Percentiles rank a stretch among this genome's conserved stretches.
Evolutionary conservation across 805 yeast genomes (phyloP).

Genomic region (Lachancea meyersii): DNA sequence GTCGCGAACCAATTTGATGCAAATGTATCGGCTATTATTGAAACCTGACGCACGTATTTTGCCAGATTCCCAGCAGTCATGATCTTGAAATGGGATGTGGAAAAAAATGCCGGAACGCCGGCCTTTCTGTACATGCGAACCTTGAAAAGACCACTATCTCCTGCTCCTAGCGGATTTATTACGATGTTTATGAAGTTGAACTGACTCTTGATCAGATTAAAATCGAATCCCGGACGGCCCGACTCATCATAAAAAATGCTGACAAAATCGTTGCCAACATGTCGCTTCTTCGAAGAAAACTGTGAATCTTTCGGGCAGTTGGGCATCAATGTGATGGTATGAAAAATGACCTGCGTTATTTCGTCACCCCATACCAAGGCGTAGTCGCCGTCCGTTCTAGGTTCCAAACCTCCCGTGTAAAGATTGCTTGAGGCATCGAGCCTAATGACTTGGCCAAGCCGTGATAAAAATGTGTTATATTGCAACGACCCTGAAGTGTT

Average conservation of each 20-base stretch:
- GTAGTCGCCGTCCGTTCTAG: conserved; percentile 63
- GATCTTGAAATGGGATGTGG: conserved; percentile 70
- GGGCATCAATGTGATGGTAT: conserved; percentile 81
- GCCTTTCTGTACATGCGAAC: conserved; percentile 59
- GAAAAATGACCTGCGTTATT: conserved; percentile 66
- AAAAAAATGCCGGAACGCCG: conserved; percentile 71
- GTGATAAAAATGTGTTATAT: conserved; percentile 53
- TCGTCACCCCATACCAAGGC: conserved; percentile 70
- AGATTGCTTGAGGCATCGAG: conserved; percentile 48
- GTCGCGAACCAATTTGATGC: conserved; percentile 63
- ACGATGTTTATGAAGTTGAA: conserved; percentile 80
- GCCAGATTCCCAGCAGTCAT: conserved; percentile 56
- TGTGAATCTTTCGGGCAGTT: conserved; percentile 36
- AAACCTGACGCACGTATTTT: conserved; percentile 57
- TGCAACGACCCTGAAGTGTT: conserved; percentile 59
- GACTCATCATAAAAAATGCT: conserved; percentile 79
- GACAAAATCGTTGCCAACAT: conserved; percentile 81
- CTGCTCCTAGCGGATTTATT: conserved; percentile 50
- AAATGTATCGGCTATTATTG: conserved; percentile 60
- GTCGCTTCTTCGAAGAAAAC: conserved; percentile 62
- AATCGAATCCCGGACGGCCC: conserved; percentile 50
- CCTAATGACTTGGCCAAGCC: conserved; percentile 55
- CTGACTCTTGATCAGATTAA: conserved; percentile 66
- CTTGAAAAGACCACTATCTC: conserved; percentile 38
- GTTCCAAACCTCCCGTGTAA: conserved; percentile 78